Evolutionary conservation across 768 basidiomycete species (phyloP).

Genomic region (Russula sp.): DNA sequence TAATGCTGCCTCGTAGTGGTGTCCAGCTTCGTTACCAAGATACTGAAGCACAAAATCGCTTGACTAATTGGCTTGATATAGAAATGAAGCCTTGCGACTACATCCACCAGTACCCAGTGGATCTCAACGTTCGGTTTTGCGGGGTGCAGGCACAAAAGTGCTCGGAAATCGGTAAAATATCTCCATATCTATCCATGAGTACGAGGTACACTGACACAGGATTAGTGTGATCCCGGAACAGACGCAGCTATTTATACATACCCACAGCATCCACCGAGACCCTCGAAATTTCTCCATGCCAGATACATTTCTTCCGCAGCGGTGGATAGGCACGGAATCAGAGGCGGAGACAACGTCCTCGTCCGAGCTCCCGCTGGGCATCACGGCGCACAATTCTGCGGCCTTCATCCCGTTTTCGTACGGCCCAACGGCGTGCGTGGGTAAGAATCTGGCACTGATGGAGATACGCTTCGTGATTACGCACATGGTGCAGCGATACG

Average conservation of each 20-base stretch:
- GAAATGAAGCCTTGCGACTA: no score
- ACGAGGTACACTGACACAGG: no score
- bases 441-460: constrained; percentile 36
- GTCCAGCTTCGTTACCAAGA: no score
- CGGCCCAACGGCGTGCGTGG: constrained; percentile 37
- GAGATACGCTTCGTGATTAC: constrained; percentile 28
- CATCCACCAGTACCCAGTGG: no score
- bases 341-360: background rate
- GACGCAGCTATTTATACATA: constrained; percentile 14
- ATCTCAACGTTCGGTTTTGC: no score
- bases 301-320: constrained; percentile 14
- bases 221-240: constrained; percentile 11
- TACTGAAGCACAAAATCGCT: no score
- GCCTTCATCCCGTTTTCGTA: constrained; percentile 39
- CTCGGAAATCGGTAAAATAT: no score
- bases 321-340: constrained; percentile 6
- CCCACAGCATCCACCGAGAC: constrained; percentile 18
- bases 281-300: constrained; percentile 10
- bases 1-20: no score
- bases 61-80: no score
- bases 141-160: no score
- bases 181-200: no score
- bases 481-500: background rate
- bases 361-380: constrained; percentile 6
- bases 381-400: constrained; percentile 21